Evolutionary conservation across 2,329 filamentous ascomycete species (phyloP).

Genomic region (Diaporthe vaccinii): DNA sequence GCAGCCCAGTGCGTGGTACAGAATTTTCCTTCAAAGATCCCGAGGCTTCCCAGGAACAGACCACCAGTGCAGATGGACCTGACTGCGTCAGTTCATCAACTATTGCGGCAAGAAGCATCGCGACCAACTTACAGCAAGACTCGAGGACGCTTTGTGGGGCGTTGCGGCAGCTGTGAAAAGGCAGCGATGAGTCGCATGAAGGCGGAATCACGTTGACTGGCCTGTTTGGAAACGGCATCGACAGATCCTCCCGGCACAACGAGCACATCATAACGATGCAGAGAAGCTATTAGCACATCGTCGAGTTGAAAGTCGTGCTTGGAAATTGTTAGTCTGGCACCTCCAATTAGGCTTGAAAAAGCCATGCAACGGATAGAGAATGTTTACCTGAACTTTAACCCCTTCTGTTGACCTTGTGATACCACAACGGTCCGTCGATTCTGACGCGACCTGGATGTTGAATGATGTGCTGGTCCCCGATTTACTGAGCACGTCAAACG

Average conservation of each 20-base stretch:
- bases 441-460: slow-evolving; percentile 30
- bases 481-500: slow-evolving; percentile 36
- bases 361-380: too few species aligned
- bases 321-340: neutral
- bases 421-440: neutral
- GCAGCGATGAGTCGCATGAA: slow-evolving; percentile 15
- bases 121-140: neutral
- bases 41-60: slow-evolving; percentile 4
- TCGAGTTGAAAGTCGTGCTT: neutral
- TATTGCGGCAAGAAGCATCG: rapidly evolving
- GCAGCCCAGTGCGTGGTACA: slow-evolving; percentile 9
- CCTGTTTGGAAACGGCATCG: neutral
- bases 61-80: slow-evolving; percentile 8
- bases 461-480: slow-evolving; percentile 17
- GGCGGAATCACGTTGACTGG: neutral
- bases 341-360: neutral
- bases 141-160: neutral
- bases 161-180: neutral
- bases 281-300: neutral
- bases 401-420: slow-evolving; percentile 3
- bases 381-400: neutral
- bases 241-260: neutral
- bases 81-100: neutral
- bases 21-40: slow-evolving; percentile 1
- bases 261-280: neutral